These are phyloP conservation scores for Combretum micranthum DNA, from an alignment of 345 rosid species.

Conservation along the genomic window DNA sequence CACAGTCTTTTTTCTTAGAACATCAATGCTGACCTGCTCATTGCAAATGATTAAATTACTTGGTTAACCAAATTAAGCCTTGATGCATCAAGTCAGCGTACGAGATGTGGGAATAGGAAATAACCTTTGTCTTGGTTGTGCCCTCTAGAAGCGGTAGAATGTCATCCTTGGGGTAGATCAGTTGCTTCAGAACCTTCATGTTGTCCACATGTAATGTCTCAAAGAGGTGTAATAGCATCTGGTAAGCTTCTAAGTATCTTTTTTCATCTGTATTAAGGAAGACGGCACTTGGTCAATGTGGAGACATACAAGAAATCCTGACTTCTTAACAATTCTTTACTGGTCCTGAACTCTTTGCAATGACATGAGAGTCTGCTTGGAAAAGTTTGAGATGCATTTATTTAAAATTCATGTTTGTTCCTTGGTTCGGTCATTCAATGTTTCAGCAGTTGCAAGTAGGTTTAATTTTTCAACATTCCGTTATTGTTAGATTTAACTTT, in stretches of 20 bases:
- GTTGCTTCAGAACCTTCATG: constrained; percentile 50
- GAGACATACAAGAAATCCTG: too few relatives aligned
- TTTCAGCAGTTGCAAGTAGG: too few relatives aligned
- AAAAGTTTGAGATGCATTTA: too few relatives aligned
- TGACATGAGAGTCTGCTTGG: too few relatives aligned
- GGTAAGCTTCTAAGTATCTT: constrained; percentile 38
- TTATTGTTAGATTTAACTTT: too few relatives aligned
- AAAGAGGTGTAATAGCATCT: constrained; percentile 32
- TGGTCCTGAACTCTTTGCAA: too few relatives aligned
- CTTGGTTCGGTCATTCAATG: too few relatives aligned
- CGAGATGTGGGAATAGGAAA: background rate
- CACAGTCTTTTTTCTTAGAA: constrained; percentile 18
- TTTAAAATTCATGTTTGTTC: too few relatives aligned
- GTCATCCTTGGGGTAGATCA: constrained; percentile 47
- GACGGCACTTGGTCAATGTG: too few relatives aligned
- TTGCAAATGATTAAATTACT: background rate
- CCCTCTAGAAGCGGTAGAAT: constrained; percentile 48
- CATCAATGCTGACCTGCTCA: constrained; percentile 20
- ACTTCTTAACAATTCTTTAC: too few relatives aligned
- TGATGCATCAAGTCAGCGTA: background rate
- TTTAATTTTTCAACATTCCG: too few relatives aligned
- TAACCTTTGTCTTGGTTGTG: constrained; percentile 42
- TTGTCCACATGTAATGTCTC: constrained; percentile 50
- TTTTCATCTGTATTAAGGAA: constrained; percentile 38
- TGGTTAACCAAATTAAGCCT: background rate